Evolutionary conservation across 1,139 yeast species (phyloP).

Genomic region (Magnusiomyces magnusii): DNA sequence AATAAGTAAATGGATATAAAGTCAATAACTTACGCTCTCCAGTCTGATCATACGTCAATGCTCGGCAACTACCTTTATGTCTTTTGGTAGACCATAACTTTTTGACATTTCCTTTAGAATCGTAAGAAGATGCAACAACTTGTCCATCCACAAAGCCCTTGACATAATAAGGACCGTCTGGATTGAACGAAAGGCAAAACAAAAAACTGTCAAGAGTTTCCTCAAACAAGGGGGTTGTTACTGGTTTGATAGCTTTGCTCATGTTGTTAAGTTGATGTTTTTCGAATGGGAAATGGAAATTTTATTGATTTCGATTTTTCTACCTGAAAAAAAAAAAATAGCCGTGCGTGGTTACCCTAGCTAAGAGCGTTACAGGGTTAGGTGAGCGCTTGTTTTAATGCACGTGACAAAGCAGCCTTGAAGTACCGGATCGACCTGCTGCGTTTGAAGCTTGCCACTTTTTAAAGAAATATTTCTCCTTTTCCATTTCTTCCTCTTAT

Average conservation of each 20-base stretch:
- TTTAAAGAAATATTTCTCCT: neutral
- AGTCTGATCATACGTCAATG: constrained; percentile 56
- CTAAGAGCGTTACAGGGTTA: neutral
- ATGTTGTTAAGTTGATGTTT: neutral
- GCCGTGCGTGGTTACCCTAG: neutral
- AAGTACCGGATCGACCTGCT: neutral
- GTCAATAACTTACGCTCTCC: constrained; percentile 41
- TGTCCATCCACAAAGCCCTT: constrained; percentile 80
- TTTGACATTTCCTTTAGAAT: constrained; percentile 32
- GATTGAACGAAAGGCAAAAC: constrained; percentile 76
- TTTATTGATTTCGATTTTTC: neutral
- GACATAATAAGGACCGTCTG: constrained; percentile 54
- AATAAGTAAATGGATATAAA: no score
- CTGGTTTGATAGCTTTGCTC: neutral
- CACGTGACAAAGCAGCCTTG: neutral
- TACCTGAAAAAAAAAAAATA: neutral
- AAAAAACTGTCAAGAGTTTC: constrained; percentile 43
- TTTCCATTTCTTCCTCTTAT: neutral
- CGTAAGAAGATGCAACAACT: constrained; percentile 40
- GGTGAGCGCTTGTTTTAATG: neutral
- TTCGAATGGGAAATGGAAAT: neutral
- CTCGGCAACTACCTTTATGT: constrained; percentile 84
- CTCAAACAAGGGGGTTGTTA: constrained; percentile 17
- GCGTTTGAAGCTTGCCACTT: no score
- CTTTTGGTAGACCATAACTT: constrained; percentile 76